Evolutionary conservation across 2,329 filamentous ascomycete species (phyloP).

Genomic region (Pestalotiopsis fici): DNA sequence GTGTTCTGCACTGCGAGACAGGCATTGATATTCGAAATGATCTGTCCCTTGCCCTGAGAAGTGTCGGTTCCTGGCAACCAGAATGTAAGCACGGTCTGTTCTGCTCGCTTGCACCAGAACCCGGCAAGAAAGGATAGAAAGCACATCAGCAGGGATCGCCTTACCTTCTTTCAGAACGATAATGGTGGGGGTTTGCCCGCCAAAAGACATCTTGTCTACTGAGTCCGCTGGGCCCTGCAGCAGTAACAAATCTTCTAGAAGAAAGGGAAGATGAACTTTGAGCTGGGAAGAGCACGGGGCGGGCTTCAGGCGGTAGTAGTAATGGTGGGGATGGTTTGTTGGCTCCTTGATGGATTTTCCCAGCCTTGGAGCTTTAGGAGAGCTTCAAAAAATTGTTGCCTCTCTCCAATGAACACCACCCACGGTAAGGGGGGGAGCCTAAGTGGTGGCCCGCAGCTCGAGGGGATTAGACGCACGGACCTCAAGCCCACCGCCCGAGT

Average conservation of each 20-base stretch:
- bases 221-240: neutral
- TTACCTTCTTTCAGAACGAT: conserved; percentile 96
- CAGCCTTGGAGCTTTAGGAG: conserved; percentile 32
- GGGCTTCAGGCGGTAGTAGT: neutral
- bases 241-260: neutral
- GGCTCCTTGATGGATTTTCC: conserved; percentile 12
- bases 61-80: conserved; percentile 79
- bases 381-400: conserved; percentile 55
- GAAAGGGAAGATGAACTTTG: neutral
- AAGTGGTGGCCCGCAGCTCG: neutral
- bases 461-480: neutral
- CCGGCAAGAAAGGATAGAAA: neutral
- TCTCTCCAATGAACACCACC: conserved; percentile 22
- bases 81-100: conserved; percentile 1
- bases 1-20: conserved; percentile 94
- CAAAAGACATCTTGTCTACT: conserved; percentile 77
- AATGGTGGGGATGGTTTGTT: conserved; percentile 13
- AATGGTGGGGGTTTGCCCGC: conserved; percentile 95
- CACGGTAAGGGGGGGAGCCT: neutral
- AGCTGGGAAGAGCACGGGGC: neutral
- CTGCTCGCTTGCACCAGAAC: conserved; percentile 2
- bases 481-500: no score
- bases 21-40: conserved; percentile 97
- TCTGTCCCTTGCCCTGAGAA: conserved; percentile 95
- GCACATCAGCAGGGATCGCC: conserved; percentile 35